phyloP scores from a whole-genome alignment of 352 stramenopile species.

The Globisporangium camurandrum region DNA sequence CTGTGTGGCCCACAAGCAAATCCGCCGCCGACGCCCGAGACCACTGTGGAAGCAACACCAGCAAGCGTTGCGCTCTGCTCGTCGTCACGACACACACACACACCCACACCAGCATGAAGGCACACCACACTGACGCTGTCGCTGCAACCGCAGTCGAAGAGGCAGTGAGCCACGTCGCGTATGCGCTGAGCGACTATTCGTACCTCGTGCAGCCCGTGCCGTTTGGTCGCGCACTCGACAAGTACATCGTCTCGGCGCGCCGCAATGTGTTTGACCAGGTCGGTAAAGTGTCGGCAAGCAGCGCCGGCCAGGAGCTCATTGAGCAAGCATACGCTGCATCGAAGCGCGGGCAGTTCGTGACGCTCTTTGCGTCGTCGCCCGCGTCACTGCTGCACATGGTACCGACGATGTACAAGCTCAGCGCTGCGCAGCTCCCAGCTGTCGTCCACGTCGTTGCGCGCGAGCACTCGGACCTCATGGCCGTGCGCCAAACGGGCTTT shows the following conservation, averaged over 20 bases:
- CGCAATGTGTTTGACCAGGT: conserved; percentile 80
- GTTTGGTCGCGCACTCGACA: conserved; percentile 51
- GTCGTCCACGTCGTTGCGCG: conserved; percentile 89
- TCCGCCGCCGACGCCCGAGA: neutral
- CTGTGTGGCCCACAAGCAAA: neutral
- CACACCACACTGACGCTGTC: neutral
- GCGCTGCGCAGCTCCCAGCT: conserved; percentile 68
- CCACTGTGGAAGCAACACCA: neutral
- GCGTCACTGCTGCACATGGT: conserved; percentile 86
- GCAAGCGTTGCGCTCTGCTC: neutral
- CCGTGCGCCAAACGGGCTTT: conserved; percentile 85
- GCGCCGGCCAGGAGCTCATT: conserved; percentile 52
- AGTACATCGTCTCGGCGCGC: conserved; percentile 62
- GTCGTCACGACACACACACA: neutral
- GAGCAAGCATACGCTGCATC: conserved; percentile 56
- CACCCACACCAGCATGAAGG: neutral
- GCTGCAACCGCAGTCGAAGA: conserved; percentile 40
- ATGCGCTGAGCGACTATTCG: conserved; percentile 70
- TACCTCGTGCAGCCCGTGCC: conserved; percentile 60
- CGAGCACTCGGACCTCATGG: conserved; percentile 91
- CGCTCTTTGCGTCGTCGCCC: conserved; percentile 86
- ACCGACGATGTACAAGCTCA: conserved; percentile 94
- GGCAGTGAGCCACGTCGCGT: conserved; percentile 73
- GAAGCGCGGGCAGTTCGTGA: conserved; percentile 78
- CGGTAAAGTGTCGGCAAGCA: conserved; percentile 39